These are phyloP conservation scores for Serendipita sp. DNA, from an alignment of 768 basidiomycete genomes.

Conservation along the genomic window DNA sequence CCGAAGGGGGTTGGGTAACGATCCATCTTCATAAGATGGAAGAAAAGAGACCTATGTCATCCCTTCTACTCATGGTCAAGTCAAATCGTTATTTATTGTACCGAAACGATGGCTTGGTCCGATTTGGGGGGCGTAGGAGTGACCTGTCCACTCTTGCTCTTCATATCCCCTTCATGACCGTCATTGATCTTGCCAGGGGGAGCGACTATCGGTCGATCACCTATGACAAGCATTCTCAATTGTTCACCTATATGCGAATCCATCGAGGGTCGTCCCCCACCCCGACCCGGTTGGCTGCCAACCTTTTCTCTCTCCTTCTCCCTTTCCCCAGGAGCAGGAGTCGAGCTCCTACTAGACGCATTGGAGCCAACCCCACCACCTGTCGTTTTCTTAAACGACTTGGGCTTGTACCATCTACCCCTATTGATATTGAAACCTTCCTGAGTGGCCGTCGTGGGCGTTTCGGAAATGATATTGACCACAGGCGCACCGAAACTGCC, in stretches of 20 bases:
- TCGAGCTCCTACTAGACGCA: neutral
- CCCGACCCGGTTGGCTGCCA: too few relatives aligned
- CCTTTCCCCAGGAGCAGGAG: neutral
- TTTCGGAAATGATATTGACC: neutral
- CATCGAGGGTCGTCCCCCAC: neutral
- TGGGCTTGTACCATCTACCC: neutral
- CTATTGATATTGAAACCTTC: neutral
- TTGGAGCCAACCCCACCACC: neutral
- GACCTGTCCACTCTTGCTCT: neutral
- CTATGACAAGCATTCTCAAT: neutral
- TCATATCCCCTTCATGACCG: neutral
- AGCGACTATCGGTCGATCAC: neutral
- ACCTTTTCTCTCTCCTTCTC: neutral
- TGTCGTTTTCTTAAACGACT: neutral
- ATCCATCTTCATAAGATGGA: neutral
- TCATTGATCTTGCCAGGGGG: neutral
- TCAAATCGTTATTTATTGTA: too few relatives aligned
- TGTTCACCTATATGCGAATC: neutral
- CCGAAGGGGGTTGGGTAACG: neutral
- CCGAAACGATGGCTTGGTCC: too few relatives aligned
- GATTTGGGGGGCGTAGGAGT: neutral
- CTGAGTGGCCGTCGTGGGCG: neutral
- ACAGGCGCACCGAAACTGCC: neutral
- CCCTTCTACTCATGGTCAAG: neutral
- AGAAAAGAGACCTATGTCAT: neutral